phyloP scores from a whole-genome alignment of 176 grass and related monocot species.

The Carex parvula region DNA sequence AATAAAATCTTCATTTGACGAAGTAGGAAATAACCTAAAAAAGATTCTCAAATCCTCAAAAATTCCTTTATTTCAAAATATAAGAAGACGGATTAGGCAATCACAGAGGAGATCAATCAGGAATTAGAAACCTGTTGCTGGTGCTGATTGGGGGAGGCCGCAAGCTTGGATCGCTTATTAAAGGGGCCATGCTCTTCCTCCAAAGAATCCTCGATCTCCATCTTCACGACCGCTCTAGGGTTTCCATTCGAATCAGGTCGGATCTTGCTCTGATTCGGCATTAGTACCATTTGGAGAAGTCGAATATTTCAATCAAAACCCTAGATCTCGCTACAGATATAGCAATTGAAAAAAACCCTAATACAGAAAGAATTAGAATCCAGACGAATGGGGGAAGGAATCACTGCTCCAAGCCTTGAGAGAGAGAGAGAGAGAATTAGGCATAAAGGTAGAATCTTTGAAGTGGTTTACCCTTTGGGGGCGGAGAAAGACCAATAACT shows the following conservation, averaged over 20 bases:
- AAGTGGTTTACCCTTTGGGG: slow-evolving; percentile 12
- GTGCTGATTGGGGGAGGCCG: slow-evolving; percentile 4
- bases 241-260: slow-evolving; percentile 21
- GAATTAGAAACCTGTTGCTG: slow-evolving; percentile 18
- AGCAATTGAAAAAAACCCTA: slow-evolving; percentile 17
- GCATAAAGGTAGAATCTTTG: slow-evolving; percentile 16
- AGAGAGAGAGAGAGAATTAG: not conserved
- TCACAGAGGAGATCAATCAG: slow-evolving; percentile 8
- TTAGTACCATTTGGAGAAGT: slow-evolving; percentile 31
- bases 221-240: slow-evolving; percentile 20
- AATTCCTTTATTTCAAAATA: not conserved
- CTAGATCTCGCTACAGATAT: slow-evolving; percentile 18
- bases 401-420: not conserved
- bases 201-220: slow-evolving; percentile 35
- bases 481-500: slow-evolving; percentile 19
- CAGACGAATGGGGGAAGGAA: not conserved
- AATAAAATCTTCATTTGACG: not conserved
- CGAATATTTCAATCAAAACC: slow-evolving; percentile 14
- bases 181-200: slow-evolving; percentile 32
- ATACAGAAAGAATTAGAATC: slow-evolving; percentile 1
- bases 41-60: not conserved
- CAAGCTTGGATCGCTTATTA: slow-evolving; percentile 34
- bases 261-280: slow-evolving; percentile 35
- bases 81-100: not conserved
- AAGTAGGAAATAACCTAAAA: not conserved